Evolutionary conservation across 495 filamentous ascomycete genomes (phyloP).

Genomic region (Cladorrhinum samala): DNA sequence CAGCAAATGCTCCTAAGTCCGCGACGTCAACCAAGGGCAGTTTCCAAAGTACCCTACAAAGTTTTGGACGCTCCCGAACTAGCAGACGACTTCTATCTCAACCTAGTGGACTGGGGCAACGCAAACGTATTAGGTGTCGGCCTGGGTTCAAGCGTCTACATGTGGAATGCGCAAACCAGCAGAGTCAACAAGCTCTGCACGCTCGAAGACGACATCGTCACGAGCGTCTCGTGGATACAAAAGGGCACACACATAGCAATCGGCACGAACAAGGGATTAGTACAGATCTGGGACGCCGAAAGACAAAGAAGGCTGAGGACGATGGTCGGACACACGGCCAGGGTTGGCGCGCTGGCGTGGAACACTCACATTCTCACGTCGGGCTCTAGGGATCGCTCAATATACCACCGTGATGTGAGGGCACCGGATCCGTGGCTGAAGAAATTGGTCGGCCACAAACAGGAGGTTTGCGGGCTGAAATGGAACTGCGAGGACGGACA

Average conservation of each 20-base stretch:
- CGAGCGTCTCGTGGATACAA: constrained; percentile 96
- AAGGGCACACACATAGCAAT: constrained; percentile 91
- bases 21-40: constrained; percentile 76
- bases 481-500: constrained; percentile 97
- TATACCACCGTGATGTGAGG: constrained; percentile 92
- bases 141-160: constrained; percentile 88
- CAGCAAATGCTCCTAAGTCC: constrained; percentile 89
- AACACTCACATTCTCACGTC: constrained; percentile 96
- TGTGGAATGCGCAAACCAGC: constrained; percentile 91
- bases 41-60: constrained; percentile 95
- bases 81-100: constrained; percentile 95
- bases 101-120: constrained; percentile 97
- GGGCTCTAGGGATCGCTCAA: constrained; percentile 85
- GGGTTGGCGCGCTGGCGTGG: constrained; percentile 90
- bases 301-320: constrained; percentile 76
- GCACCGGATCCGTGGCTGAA: constrained; percentile 84
- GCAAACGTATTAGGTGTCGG: constrained; percentile 90
- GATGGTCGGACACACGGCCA: constrained; percentile 91
- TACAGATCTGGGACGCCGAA: constrained; percentile 97
- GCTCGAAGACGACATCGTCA: constrained; percentile 86
- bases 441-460: constrained; percentile 88
- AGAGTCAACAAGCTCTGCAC: constrained; percentile 89
- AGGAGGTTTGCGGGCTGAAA: constrained; percentile 95
- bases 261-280: constrained; percentile 85
- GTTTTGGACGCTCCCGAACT: constrained; percentile 94